Evolutionary conservation across 345 rosid genomes (phyloP).

Genomic region (Streptanthus diversifolius): DNA sequence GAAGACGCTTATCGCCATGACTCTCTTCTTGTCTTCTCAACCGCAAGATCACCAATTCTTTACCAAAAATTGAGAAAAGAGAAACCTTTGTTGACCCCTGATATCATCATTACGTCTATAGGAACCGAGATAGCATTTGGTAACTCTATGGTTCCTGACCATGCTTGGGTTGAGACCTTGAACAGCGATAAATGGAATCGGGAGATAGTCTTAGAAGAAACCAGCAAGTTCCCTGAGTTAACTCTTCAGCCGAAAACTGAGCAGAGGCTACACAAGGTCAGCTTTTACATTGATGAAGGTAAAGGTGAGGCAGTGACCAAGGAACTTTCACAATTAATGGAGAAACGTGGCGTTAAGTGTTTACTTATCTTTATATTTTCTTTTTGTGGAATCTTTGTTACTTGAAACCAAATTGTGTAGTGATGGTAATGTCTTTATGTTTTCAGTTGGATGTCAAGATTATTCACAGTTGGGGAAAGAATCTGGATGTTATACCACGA

Average conservation of each 20-base stretch:
- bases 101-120: slow-evolving; percentile 86
- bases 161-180: slow-evolving; percentile 81
- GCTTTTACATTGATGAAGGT: slow-evolving; percentile 76
- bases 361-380: background rate
- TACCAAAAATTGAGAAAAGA: slow-evolving; percentile 72
- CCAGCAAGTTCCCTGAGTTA: slow-evolving; percentile 77
- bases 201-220: slow-evolving; percentile 61
- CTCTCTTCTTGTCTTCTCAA: slow-evolving; percentile 85
- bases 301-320: slow-evolving; percentile 70
- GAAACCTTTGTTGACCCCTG: slow-evolving; percentile 94
- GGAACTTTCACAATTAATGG: slow-evolving; percentile 55
- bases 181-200: slow-evolving; percentile 75
- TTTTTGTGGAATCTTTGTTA: background rate
- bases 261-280: slow-evolving; percentile 85
- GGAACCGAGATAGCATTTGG: slow-evolving; percentile 99
- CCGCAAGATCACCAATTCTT: slow-evolving; percentile 86
- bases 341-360: slow-evolving; percentile 66
- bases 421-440: background rate
- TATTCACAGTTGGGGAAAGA: slow-evolving; percentile 83
- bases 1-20: slow-evolving; percentile 72
- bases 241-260: slow-evolving; percentile 88
- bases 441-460: slow-evolving; percentile 87
- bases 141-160: slow-evolving; percentile 71
- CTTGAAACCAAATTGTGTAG: background rate
- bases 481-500: slow-evolving; percentile 80